Percentiles rank a stretch among this genome's conserved stretches.
These are phyloP conservation scores for Rhododendron ovatum DNA, from an alignment of 148 eudicot genomes.

Conservation along the genomic window DNA sequence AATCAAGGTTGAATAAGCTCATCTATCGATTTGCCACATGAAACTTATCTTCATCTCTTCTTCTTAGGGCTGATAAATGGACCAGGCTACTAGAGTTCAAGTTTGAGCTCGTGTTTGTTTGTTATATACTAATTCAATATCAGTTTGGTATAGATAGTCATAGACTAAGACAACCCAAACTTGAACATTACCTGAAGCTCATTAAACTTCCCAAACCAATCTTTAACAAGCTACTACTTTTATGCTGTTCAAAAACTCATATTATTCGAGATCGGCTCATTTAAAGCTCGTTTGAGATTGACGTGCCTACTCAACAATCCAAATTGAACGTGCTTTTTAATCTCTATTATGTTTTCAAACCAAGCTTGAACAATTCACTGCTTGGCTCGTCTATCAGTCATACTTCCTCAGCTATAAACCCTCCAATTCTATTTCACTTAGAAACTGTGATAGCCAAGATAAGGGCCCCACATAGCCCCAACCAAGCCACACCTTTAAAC, in stretches of 20 bases:
- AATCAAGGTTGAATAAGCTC: neutral
- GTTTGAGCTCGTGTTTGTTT: neutral
- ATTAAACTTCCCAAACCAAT: neutral
- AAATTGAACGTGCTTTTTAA: neutral
- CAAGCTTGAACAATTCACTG: neutral
- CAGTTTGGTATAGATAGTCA: neutral
- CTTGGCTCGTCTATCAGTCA: neutral
- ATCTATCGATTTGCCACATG: neutral
- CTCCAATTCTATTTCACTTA: neutral
- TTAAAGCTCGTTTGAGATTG: neutral
- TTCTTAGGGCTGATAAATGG: neutral
- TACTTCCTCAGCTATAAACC: neutral
- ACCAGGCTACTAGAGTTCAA: neutral
- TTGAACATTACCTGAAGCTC: neutral
- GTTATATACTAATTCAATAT: neutral
- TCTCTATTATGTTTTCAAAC: neutral
- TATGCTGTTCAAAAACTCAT: neutral
- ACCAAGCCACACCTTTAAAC: neutral
- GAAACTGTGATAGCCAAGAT: neutral
- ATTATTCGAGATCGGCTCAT: neutral
- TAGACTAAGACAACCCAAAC: neutral
- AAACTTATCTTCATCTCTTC: neutral
- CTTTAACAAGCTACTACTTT: neutral
- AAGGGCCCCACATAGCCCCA: neutral
- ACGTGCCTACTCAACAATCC: neutral